phyloP scores from a whole-genome alignment of 164 flowering plant species.

The Stephania cephalantha region DNA sequence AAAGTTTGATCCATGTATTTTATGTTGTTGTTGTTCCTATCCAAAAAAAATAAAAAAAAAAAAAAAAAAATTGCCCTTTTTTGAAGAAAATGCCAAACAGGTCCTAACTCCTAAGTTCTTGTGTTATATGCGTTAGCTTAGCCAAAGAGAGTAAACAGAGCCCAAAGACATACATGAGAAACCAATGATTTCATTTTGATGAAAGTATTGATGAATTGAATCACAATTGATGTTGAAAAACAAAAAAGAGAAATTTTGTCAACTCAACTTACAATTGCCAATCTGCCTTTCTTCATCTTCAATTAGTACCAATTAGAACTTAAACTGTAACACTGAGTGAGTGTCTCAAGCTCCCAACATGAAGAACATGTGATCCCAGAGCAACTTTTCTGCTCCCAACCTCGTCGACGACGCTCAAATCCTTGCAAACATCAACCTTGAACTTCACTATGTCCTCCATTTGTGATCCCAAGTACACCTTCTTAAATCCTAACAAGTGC shows the following conservation, averaged over 20 bases:
- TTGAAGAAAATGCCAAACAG: no score
- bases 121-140: neutral
- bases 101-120: no score
- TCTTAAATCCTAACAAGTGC: conserved; percentile 81
- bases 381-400: conserved; percentile 62
- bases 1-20: no score
- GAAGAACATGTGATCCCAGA: conserved; percentile 69
- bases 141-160: neutral
- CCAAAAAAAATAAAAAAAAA: no score
- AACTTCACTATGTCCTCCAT: conserved; percentile 46
- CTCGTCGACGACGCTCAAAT: conserved; percentile 83
- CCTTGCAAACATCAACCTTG: conserved; percentile 80
- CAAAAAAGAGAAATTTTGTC: neutral
- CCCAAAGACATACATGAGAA: neutral
- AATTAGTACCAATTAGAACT: neutral
- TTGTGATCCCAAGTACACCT: conserved; percentile 40
- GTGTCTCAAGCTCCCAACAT: conserved; percentile 70
- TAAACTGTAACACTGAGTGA: conserved; percentile 50
- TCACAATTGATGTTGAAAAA: neutral
- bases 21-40: no score
- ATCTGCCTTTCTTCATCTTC: neutral
- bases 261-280: conserved; percentile 2
- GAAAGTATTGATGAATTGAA: neutral
- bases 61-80: no score
- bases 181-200: neutral